phyloP scores from a whole-genome alignment of 495 filamentous ascomycete genomes.

The Polyplosphaeria fusca region DNA sequence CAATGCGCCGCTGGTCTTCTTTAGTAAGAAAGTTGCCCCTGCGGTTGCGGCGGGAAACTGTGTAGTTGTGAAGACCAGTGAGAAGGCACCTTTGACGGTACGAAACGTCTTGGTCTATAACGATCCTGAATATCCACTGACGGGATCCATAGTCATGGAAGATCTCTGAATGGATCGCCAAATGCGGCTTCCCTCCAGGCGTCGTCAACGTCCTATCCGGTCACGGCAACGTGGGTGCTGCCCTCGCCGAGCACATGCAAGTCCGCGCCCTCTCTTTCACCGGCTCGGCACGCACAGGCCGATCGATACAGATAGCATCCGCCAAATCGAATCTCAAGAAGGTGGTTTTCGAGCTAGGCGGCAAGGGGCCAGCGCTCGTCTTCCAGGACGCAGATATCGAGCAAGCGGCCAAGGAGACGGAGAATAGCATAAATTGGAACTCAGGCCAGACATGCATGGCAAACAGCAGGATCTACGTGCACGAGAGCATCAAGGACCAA shows the following conservation, averaged over 20 bases:
- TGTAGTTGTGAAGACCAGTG: constrained; percentile 58
- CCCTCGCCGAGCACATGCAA: constrained; percentile 61
- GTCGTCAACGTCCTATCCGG: constrained; percentile 80
- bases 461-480: constrained; percentile 73
- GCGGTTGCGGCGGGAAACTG: constrained; percentile 38
- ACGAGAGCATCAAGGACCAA: constrained; percentile 53
- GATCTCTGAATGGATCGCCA: constrained; percentile 55
- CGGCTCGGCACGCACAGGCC: constrained; percentile 72
- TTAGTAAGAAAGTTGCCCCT: constrained; percentile 33
- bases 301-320: constrained; percentile 66
- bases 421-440: constrained; percentile 83
- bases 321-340: constrained; percentile 69
- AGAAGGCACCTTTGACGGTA: constrained; percentile 77
- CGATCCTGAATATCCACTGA: constrained; percentile 65
- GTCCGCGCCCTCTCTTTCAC: constrained; percentile 80
- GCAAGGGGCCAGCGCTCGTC: constrained; percentile 69
- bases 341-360: constrained; percentile 78
- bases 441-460: constrained; percentile 81
- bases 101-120: constrained; percentile 82
- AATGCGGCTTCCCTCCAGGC: constrained; percentile 70
- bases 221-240: constrained; percentile 59
- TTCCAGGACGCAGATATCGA: constrained; percentile 68
- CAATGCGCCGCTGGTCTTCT: constrained; percentile 39
- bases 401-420: constrained; percentile 68
- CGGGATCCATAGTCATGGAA: constrained; percentile 58